phyloP scores from a whole-genome alignment of 164 flowering plant species.

The Saururus chinensis region DNA sequence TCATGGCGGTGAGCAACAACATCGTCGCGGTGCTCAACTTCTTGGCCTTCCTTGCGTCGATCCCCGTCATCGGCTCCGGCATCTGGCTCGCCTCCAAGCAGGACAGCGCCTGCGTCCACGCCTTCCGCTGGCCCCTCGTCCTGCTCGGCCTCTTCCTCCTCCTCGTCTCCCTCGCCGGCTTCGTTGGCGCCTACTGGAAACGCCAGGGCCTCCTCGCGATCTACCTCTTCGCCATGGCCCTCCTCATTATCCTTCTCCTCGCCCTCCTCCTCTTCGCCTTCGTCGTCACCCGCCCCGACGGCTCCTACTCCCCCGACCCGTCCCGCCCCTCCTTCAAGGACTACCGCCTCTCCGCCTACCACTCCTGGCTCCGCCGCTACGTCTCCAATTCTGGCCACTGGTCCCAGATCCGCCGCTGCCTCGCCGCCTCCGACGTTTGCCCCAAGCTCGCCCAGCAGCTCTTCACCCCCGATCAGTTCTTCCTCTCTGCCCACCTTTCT shows the following conservation, averaged over 20 bases:
- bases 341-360: conserved; percentile 56
- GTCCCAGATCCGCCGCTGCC: conserved; percentile 58
- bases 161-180: conserved; percentile 68
- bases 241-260: conserved; percentile 53
- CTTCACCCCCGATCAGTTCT: conserved; percentile 53
- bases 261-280: conserved; percentile 59
- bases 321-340: conserved; percentile 56
- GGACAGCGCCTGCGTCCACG: conserved; percentile 67
- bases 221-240: conserved; percentile 68
- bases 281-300: conserved; percentile 60
- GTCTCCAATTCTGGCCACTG: conserved; percentile 38
- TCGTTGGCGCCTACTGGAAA: conserved; percentile 80
- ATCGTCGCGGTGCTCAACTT: conserved; percentile 63
- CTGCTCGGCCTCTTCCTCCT: conserved; percentile 64
- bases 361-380: conserved; percentile 58
- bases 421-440: conserved; percentile 45
- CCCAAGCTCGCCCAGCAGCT: conserved; percentile 32
- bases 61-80: conserved; percentile 72
- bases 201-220: conserved; percentile 50
- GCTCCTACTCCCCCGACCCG: conserved; percentile 41
- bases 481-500: conserved; percentile 32
- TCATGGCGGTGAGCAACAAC: conserved; percentile 79
- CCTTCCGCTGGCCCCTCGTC: conserved; percentile 71
- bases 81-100: conserved; percentile 78
- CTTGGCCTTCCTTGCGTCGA: conserved; percentile 66